Evolutionary conservation across 2,329 filamentous ascomycete genomes (phyloP), one percentile per base, ranked within the genome.

Genomic region (Acrocalymma vagum): DNA sequence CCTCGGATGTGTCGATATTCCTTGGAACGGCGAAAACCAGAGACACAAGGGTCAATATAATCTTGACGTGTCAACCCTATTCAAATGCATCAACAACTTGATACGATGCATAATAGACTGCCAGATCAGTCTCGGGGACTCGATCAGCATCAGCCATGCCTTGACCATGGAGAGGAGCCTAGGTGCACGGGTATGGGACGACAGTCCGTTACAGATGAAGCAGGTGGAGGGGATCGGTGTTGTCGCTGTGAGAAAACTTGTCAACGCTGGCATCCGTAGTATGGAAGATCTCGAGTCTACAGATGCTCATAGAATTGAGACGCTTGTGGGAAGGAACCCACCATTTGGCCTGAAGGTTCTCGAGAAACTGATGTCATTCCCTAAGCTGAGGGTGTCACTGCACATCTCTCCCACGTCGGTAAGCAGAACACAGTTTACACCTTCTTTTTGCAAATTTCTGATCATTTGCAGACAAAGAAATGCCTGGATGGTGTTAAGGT

Each of bases 191-290:
- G 79, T 79, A 1, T 96, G 92, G 94, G 94, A 99, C 59, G 84
- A 87, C 22, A 88, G 85, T 2, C 82, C 88, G 0, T 77, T 87
- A 15, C 88, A 96, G 53, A 80, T 99, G 60, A 87, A 87, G 45
- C 93, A 97, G 65, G 79, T 99, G 2, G 83, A 88, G 0, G 81
- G 84, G 3, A 81, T 97, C 46, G 94, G 94, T 0, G 75, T 83
- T 4, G 88, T 85, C 1, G 81, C 82, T n/a, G 84, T 89, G 50
- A 81, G 86, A 24, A 94, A 88, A 63, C 78, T 97, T 28, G 80
- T 83, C 3, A 78, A 80, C 25, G 84, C 83, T n/a, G 84, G 85
- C 1, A 81, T 97, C 38, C 82, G 75, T 18, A 88, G 77, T 5
- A 83, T 97, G 5, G 81, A 86, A 27, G 80, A 82, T n/a, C 74